Evolutionary conservation across 1,284 basidiomycete species (phyloP), one percentile per base, ranked within the genome.

Genomic region (Puccinia polysora): DNA sequence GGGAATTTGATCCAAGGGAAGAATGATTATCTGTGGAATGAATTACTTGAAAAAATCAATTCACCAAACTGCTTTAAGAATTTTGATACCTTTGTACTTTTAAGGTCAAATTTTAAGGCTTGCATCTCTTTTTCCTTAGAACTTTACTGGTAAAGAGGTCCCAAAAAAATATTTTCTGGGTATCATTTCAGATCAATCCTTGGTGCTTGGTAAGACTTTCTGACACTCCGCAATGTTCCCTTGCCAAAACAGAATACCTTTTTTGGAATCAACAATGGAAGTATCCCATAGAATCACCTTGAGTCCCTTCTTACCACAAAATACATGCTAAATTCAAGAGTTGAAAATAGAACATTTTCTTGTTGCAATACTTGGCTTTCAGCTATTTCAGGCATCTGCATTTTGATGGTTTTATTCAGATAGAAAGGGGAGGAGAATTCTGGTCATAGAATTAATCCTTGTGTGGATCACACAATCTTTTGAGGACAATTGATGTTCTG

Each of bases 121-220:
- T 85, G 80, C 77, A 92, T 89, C 80, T 96, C 78, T 90, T 91
- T 75, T 85, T 84, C 58, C 90, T 91, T 50, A 92, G 92, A 77
- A 95, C 84, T 83, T 95, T 91, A 72, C 92, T 92, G 50, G 92
- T 96, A 75, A 95, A 71, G 75, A 96, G 85, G 74, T 94, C 86
- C 93, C 93, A 96, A 84, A 96, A 96, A 77, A 96, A 88, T 79
- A 85, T 89, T 81, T 96, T n/a, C n/a, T 93, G 32, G 92, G 92
- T 74, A 96, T 86, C 75, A 92, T 93, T 81, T 96, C 92, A 15
- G 85, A 84, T 73, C 91, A 91, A 75, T 90, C 91, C 49, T 89
- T 88, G 23, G 92, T 91, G 80, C 88, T 90, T 75, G 92, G 93
- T 68, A 96, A 87, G 89, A n/a, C n/a, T n/a, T n/a, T n/a, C n/a